These are phyloP conservation scores for Tetrahymena malaccensis DNA, from an alignment of 73 alveolate species.

Conservation along the genomic window DNA sequence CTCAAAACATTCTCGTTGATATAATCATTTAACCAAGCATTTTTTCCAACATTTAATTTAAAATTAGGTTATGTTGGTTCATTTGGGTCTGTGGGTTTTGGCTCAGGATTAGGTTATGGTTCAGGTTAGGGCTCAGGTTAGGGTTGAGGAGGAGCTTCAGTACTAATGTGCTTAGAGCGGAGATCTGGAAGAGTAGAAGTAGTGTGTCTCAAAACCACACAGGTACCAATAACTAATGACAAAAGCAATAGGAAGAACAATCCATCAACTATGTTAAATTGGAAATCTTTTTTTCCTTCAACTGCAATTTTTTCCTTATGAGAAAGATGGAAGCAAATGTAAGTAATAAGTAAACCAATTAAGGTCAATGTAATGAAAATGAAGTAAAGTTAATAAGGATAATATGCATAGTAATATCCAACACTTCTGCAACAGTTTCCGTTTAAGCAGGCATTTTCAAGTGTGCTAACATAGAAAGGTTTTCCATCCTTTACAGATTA, in stretches of 20 bases:
- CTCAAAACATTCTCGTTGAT: background rate
- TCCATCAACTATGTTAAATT: background rate
- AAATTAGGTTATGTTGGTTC: background rate
- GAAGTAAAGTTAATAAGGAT: background rate
- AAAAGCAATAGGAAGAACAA: background rate
- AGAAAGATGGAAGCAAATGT: background rate
- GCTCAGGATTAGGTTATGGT: background rate
- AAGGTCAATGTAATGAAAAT: background rate
- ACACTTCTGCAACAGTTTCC: background rate
- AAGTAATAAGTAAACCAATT: background rate
- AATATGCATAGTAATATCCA: background rate
- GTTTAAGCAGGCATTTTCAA: background rate
- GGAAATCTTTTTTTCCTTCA: background rate
- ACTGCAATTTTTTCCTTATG: background rate
- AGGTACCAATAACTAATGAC: background rate
- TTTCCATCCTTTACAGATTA: background rate
- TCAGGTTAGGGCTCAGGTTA: background rate
- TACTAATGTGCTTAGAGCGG: background rate
- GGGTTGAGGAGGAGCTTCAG: background rate
- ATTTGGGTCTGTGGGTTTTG: background rate
- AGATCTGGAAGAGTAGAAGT: background rate
- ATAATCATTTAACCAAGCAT: background rate
- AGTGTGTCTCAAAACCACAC: background rate
- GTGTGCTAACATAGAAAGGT: background rate
- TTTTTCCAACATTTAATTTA: background rate